Conservation (phyloP, 495 filamentous ascomycete species). For the Astrothelium subdiscretum region DNA sequence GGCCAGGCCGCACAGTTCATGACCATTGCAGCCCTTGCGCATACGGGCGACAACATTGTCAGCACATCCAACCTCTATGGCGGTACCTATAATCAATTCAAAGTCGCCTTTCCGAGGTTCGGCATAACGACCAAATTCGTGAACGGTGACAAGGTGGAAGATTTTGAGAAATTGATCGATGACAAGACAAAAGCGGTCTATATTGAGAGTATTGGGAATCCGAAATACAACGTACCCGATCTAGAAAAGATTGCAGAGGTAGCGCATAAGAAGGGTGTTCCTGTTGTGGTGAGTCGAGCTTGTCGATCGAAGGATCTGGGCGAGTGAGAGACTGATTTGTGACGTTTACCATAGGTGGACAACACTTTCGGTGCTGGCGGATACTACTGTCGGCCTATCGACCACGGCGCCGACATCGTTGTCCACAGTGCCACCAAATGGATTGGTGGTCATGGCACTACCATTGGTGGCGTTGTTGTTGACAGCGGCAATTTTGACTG, state of each 20-base stretch:
- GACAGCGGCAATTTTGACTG: constrained; percentile 96
- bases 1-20: constrained; percentile 95
- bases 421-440: constrained; percentile 96
- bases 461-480: constrained; percentile 79
- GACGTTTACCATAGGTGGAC: constrained; percentile 48
- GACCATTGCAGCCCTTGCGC: constrained; percentile 71
- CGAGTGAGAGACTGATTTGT: neutral
- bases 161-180: constrained; percentile 79
- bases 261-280: constrained; percentile 30
- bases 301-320: neutral
- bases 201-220: constrained; percentile 92
- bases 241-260: constrained; percentile 28
- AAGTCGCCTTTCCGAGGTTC: constrained; percentile 75
- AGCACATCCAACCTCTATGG: constrained; percentile 90
- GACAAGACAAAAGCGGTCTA: constrained; percentile 95
- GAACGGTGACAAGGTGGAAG: constrained; percentile 67
- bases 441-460: constrained; percentile 97
- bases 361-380: constrained; percentile 98
- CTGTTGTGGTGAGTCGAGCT: constrained; percentile 58
- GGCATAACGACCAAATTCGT: constrained; percentile 91
- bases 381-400: constrained; percentile 79
- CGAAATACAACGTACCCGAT: constrained; percentile 70
- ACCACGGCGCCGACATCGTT: constrained; percentile 82
- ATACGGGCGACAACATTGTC: constrained; percentile 88
- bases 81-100: constrained; percentile 97